These are phyloP conservation scores for Strobilomyces echinocephalus DNA, from an alignment of 768 basidiomycete species.

Conservation along the genomic window DNA sequence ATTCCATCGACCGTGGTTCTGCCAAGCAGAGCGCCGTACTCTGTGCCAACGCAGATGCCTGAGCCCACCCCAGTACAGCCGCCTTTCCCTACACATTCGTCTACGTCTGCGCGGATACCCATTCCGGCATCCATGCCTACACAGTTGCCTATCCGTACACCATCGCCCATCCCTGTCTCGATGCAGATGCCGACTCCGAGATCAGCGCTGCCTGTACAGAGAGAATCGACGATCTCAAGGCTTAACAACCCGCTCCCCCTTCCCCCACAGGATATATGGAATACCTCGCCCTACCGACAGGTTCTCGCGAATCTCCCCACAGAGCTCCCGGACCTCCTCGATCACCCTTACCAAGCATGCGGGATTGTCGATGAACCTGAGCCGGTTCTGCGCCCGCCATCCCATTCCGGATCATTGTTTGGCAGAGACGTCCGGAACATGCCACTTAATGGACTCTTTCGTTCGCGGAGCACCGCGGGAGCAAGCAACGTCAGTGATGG, in stretches of 20 bases:
- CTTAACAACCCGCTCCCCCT: slow-evolving; percentile 55
- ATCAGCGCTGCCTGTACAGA: neutral
- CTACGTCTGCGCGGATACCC: neutral
- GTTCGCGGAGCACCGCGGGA: slow-evolving; percentile 36
- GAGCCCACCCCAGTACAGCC: no score
- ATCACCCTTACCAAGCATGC: slow-evolving; percentile 2
- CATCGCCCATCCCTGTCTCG: neutral
- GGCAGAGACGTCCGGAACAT: slow-evolving; percentile 33
- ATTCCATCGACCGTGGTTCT: no score
- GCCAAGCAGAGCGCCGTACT: neutral
- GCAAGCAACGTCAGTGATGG: slow-evolving; percentile 8
- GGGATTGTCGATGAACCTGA: slow-evolving; percentile 6
- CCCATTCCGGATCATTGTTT: slow-evolving; percentile 19
- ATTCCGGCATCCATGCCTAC: neutral
- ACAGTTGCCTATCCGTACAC: neutral
- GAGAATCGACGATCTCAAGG: neutral
- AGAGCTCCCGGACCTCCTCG: slow-evolving; percentile 28
- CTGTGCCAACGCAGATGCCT: slow-evolving; percentile 17
- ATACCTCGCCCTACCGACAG: slow-evolving; percentile 50
- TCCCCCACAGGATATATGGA: slow-evolving; percentile 59
- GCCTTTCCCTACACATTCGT: no score
- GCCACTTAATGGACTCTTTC: slow-evolving; percentile 40
- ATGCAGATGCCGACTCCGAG: slow-evolving; percentile 4
- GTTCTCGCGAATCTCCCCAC: slow-evolving; percentile 48
- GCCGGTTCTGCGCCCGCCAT: slow-evolving; percentile 17